Evolutionary conservation across 2,329 filamentous ascomycete genomes (phyloP).

Genomic region (Pseudogymnoascus sp.): DNA sequence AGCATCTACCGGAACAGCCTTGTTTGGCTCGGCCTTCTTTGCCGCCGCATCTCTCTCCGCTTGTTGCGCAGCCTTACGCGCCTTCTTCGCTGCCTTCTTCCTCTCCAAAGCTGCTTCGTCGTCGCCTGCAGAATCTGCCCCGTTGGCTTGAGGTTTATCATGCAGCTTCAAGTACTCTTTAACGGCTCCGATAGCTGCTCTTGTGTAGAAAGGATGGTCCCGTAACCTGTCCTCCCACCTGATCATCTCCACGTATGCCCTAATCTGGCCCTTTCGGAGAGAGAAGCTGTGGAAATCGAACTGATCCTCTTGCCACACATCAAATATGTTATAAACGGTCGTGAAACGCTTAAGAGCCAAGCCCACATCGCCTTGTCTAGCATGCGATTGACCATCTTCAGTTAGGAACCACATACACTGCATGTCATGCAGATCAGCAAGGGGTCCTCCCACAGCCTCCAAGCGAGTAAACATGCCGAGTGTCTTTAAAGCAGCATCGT

Average conservation of each 20-base stretch:
- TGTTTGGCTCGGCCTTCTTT: constrained; percentile 78
- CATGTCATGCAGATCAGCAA: constrained; percentile 93
- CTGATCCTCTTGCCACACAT: constrained; percentile 96
- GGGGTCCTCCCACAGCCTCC: constrained; percentile 76
- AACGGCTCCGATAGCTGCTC: constrained; percentile 73
- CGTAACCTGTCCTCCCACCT: constrained; percentile 88
- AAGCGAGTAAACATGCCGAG: constrained; percentile 92
- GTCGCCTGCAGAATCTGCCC: constrained; percentile 42
- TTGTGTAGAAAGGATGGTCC: constrained; percentile 86
- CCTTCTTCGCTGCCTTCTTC: constrained; percentile 86
- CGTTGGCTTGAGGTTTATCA: constrained; percentile 63
- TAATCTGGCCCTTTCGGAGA: constrained; percentile 88
- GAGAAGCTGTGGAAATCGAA: constrained; percentile 99
- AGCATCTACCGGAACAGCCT: constrained; percentile 49
- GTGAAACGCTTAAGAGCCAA: constrained; percentile 90
- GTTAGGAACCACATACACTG: constrained; percentile 96
- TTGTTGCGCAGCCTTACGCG: constrained; percentile 68
- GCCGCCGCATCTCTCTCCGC: constrained; percentile 72
- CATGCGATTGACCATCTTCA: constrained; percentile 85
- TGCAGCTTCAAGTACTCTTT: constrained; percentile 70
- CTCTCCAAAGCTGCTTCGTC: constrained; percentile 56
- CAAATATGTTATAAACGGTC: constrained; percentile 82
- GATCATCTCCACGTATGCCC: constrained; percentile 92
- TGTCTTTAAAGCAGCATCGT: constrained; percentile 74
- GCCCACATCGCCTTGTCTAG: constrained; percentile 71